Base-by-base conservation (phyloP, 768 basidiomycete species). In the Asterophora parasitica region DNA sequence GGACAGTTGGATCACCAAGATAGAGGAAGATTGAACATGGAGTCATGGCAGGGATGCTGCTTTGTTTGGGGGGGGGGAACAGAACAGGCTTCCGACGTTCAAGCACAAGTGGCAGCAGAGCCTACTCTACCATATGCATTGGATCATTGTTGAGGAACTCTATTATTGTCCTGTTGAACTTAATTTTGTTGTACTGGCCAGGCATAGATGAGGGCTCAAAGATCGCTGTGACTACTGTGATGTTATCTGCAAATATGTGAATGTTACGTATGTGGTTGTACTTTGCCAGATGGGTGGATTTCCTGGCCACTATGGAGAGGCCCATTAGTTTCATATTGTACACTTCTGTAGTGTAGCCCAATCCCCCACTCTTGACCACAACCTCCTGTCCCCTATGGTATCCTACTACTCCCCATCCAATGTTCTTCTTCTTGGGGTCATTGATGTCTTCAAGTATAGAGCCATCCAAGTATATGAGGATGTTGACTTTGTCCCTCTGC, bases 291-390 rank as follows among this genome's bases (percentile, higher is more conserved):
- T 39, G 17, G 4, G 43, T 42, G 11, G 56, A 59, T 15, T 39
- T 26, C 4, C 39, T 46, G 15, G 56, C 49, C 2, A 57, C 58
- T 27, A 51, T 48, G 19, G 38, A 37, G 0, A 65, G 60, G 1
- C 50, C 63, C 8, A 55, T 53, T 31, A 65, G 51, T 37, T 67
- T 61, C 0, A 55, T 62, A 26, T 66, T 59, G 46, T 57, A 64
- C 2, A 61, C 58, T 36, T 65, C 62, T 7, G 65, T 55, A 13
- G 48, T 34, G 0, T 54, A 51, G 1, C 64, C 64, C 31, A 65
- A 39, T 7, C 63, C 61, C n/a, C 60, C 44, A 4, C 36, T 23
- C 0, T 19, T 30, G 1, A 34, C 19, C 19, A 47, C 19, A 7
- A 58, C 40, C 31, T 65, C 59, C 3, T 28, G 33, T 1, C 46